Conservation (phyloP, 176 grass and related monocot genomes). For the Juncus inflexus region DNA sequence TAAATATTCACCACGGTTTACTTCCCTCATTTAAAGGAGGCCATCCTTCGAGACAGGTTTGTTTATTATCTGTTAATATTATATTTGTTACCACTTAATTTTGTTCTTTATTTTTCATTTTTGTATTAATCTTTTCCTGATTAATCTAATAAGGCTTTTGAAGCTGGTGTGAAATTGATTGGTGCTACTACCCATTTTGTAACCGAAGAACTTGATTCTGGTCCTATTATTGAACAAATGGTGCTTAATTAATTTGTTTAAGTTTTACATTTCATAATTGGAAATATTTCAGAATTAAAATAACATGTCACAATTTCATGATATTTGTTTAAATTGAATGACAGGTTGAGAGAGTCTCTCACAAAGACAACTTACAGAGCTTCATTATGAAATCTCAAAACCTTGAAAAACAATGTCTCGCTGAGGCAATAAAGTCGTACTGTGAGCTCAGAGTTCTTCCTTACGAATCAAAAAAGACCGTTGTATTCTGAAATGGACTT, state of each 20-base stretch:
- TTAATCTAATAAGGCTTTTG: slow-evolving; percentile 59
- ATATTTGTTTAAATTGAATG: slow-evolving; percentile 10
- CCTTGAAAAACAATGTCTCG: slow-evolving; percentile 85
- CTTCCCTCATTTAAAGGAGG: slow-evolving; percentile 98
- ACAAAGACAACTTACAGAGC: slow-evolving; percentile 70
- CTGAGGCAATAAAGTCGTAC: slow-evolving; percentile 84
- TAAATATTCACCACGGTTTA: slow-evolving; percentile 97
- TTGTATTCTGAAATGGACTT: slow-evolving; percentile 61
- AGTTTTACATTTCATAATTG: too few species aligned
- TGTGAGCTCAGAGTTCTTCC: slow-evolving; percentile 82
- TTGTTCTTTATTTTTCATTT: not conserved
- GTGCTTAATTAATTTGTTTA: slow-evolving; percentile 30
- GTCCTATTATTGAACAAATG: slow-evolving; percentile 96
- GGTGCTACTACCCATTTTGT: slow-evolving; percentile 97
- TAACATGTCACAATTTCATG: not conserved
- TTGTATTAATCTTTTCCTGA: not conserved
- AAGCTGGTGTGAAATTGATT: slow-evolving; percentile 94
- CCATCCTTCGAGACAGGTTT: slow-evolving; percentile 80
- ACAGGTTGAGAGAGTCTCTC: slow-evolving; percentile 86
- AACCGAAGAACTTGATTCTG: slow-evolving; percentile 82
- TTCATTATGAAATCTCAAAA: slow-evolving; percentile 90
- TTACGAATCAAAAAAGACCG: slow-evolving; percentile 72
- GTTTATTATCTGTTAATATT: slow-evolving; percentile 13
- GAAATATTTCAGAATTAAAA: not conserved
- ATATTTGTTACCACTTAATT: not conserved